These are phyloP conservation scores for Xylaria grammica DNA, from an alignment of 495 filamentous ascomycete genomes.

Conservation along the genomic window DNA sequence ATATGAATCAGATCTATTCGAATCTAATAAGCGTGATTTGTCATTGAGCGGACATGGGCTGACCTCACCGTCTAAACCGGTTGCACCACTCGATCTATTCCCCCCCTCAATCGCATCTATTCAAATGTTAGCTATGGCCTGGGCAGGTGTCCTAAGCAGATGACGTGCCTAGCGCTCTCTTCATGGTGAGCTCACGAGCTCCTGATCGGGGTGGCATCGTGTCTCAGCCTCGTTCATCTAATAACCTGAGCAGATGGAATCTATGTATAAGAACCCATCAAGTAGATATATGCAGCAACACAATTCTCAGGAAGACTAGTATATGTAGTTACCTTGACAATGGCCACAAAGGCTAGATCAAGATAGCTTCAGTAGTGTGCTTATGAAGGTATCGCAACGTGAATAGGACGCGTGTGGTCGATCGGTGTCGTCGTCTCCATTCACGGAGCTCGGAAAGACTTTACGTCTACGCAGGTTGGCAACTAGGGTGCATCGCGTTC, in stretches of 20 bases:
- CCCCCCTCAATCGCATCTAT: slow-evolving; percentile 37
- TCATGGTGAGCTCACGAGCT: slow-evolving; percentile 21
- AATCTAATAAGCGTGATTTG: slow-evolving; percentile 13
- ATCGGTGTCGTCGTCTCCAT: background rate
- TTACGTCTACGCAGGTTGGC: background rate
- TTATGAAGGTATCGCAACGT: background rate
- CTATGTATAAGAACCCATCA: background rate
- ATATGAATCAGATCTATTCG: slow-evolving; percentile 60
- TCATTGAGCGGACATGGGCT: background rate
- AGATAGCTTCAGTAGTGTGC: background rate
- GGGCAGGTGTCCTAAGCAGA: background rate
- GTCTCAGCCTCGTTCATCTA: background rate
- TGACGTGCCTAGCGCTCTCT: slow-evolving; percentile 20
- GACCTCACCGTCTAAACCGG: slow-evolving; percentile 42
- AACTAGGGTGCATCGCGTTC: background rate
- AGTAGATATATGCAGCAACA: background rate
- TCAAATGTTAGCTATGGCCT: slow-evolving; percentile 21
- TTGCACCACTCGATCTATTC: slow-evolving; percentile 31
- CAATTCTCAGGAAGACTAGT: background rate
- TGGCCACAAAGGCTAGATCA: background rate
- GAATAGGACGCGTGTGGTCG: background rate
- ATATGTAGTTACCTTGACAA: background rate
- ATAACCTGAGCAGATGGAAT: background rate
- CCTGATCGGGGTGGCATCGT: slow-evolving; percentile 21
- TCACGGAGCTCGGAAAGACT: slow-evolving; percentile 1